Percentiles rank a stretch among this genome's conserved stretches.
These are phyloP conservation scores for Echria macrotheca DNA, from an alignment of 495 filamentous ascomycete species.

Conservation along the genomic window DNA sequence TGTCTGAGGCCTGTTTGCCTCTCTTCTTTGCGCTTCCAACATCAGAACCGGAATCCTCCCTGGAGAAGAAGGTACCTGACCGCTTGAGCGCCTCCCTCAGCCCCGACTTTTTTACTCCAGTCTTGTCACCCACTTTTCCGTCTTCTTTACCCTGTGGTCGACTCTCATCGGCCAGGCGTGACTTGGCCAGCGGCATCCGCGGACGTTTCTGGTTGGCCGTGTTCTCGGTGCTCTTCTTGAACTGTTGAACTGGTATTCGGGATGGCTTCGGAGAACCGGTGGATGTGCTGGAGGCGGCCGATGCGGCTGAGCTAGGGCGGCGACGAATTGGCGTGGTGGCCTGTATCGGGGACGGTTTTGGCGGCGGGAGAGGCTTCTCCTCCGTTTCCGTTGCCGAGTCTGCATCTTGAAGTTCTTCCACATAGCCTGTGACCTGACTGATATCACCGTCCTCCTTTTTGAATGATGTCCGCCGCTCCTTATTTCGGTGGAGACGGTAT, in stretches of 20 bases:
- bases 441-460: conserved; percentile 32
- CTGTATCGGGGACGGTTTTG: conserved; percentile 12
- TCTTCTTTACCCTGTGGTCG: background rate
- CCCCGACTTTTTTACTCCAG: conserved; percentile 27
- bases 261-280: conserved; percentile 2
- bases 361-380: conserved; percentile 18
- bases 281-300: conserved; percentile 12
- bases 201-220: conserved; percentile 42
- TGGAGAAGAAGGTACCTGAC: conserved; percentile 22
- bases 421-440: conserved; percentile 19
- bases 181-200: conserved; percentile 26
- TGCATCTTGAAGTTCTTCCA: conserved; percentile 22
- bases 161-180: conserved; percentile 8
- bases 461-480: conserved; percentile 31
- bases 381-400: conserved; percentile 12
- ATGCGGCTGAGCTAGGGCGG: conserved; percentile 13
- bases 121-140: conserved; percentile 9
- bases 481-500: conserved; percentile 31
- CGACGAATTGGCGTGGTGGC: background rate
- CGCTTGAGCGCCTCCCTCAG: conserved; percentile 29
- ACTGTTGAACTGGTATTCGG: conserved; percentile 5
- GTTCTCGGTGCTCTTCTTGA: conserved; percentile 22
- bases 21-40: conserved; percentile 18
- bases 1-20: conserved; percentile 9
- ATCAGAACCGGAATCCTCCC: conserved; percentile 26